These are phyloP conservation scores for Calonectria pseudoreteaudii DNA, from an alignment of 2,329 filamentous ascomycete genomes.

Conservation along the genomic window DNA sequence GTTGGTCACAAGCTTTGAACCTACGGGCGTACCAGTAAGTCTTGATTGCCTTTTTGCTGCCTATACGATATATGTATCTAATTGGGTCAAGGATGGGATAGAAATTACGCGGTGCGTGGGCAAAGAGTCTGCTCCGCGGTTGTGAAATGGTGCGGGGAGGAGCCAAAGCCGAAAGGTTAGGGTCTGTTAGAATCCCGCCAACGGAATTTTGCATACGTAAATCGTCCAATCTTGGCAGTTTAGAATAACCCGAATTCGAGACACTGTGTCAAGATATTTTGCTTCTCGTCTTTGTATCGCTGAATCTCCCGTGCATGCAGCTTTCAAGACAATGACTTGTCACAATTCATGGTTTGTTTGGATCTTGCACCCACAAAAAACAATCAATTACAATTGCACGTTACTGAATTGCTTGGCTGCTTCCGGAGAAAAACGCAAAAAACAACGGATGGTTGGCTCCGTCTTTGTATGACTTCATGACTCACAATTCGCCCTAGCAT, in stretches of 20 bases:
- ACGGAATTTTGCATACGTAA: background rate
- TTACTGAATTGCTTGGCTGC: background rate
- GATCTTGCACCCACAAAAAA: too few species aligned
- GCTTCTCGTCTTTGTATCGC: background rate
- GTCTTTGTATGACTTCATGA: background rate
- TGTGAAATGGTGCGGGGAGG: background rate
- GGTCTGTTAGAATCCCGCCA: background rate
- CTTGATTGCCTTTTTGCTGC: background rate
- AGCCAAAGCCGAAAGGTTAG: background rate
- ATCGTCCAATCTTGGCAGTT: background rate
- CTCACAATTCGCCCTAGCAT: background rate
- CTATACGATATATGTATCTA: background rate
- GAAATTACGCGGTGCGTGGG: slow-evolving; percentile 72
- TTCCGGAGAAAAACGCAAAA: background rate
- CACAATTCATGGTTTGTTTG: too few species aligned
- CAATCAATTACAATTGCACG: too few species aligned
- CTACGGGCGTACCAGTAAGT: slow-evolving; percentile 73
- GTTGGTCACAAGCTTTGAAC: slow-evolving; percentile 74
- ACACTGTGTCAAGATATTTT: background rate
- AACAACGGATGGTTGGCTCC: background rate
- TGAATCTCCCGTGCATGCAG: background rate
- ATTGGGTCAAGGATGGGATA: slow-evolving; percentile 66
- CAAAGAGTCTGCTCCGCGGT: slow-evolving; percentile 30
- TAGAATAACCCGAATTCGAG: background rate
- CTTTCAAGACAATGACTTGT: too few species aligned